Conservation (phyloP, 176 grass and related monocot species). For the Poa pratensis region DNA sequence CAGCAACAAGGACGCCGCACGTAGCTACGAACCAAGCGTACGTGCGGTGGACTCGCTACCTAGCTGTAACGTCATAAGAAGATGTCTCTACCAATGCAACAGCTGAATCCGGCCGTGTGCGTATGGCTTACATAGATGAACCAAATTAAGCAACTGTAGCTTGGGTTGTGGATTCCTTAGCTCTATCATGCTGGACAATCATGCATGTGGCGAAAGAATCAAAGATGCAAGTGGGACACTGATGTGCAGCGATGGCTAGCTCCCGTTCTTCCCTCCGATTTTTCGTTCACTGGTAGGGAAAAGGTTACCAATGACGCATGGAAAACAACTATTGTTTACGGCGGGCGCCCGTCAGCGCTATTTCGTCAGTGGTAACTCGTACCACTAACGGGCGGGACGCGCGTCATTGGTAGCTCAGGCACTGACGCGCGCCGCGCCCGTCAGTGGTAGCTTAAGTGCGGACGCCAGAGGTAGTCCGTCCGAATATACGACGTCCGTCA, state of each 20-base stretch:
- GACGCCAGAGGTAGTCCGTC: too few species aligned
- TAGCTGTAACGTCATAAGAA: neutral
- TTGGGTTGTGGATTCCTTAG: neutral
- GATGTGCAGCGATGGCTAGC: neutral
- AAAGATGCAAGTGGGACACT: neutral
- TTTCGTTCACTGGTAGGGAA: too few species aligned
- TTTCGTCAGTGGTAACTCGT: too few species aligned
- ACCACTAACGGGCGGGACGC: too few species aligned
- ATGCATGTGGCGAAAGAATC: neutral
- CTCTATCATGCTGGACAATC: neutral
- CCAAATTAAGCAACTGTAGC: conserved; percentile 6
- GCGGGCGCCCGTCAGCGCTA: too few species aligned
- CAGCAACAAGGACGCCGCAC: neutral
- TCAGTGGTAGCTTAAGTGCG: too few species aligned
- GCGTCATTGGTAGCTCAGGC: too few species aligned
- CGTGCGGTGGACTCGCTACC: neutral
- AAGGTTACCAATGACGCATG: too few species aligned
- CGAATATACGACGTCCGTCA: too few species aligned
- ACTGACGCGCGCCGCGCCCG: too few species aligned
- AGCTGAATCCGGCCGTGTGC: neutral
- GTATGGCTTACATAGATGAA: neutral
- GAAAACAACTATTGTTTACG: too few species aligned
- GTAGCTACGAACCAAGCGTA: conserved; percentile 4
- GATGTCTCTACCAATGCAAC: neutral
- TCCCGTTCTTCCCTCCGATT: neutral